Evolutionary conservation across 371 early-diverging fungal species (phyloP), one percentile per base, ranked within the genome.

Genomic region (Conidiobolus incongruus): DNA sequence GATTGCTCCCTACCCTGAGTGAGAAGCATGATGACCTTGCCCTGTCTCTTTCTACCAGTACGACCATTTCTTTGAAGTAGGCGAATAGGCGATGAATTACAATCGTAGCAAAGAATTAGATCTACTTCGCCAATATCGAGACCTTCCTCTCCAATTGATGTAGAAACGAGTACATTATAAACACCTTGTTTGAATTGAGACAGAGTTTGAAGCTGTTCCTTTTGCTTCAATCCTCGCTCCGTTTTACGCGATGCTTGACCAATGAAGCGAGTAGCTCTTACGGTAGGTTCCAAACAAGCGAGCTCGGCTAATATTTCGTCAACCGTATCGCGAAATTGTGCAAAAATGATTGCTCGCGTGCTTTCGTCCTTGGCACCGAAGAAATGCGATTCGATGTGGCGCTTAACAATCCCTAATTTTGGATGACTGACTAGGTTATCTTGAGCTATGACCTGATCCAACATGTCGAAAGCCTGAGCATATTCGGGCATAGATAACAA

Each of bases 51-150:
- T 20, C 95, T 68, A 2, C 95, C 95, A 4, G 95, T 92, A 17
- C 95, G 70, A 13, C 95, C 95, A 70, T 88, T 82, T 16, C 95
- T 69, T 58, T 93, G 92, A 1, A 84, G 50, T 81, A 87, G 77
- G 33, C 83, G 72, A 47, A 81, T 74, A 1, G 85, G 82, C 2
- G 81, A 81, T 24, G 65, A 64, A 44, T 85, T 85, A 2, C 81
- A 65, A 49, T 94, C 93, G 50, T 72, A 94, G 57, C 89, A 88
- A 6, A 92, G 53, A 49, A 94, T 92, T 24, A 94, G 58, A 51
- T 94, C 93, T 1, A 94, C 81, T 46, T 94, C 91, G 44, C 93
- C 95, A 60, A 94, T 94, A 55, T 94, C 95, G 20, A 94, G 58
- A 1, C 95, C 95, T 62, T 94, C 95, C 61, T 94, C 95, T 34